These are phyloP conservation scores for Brassica incana DNA, from an alignment of 345 rosid genomes.

Conservation along the genomic window DNA sequence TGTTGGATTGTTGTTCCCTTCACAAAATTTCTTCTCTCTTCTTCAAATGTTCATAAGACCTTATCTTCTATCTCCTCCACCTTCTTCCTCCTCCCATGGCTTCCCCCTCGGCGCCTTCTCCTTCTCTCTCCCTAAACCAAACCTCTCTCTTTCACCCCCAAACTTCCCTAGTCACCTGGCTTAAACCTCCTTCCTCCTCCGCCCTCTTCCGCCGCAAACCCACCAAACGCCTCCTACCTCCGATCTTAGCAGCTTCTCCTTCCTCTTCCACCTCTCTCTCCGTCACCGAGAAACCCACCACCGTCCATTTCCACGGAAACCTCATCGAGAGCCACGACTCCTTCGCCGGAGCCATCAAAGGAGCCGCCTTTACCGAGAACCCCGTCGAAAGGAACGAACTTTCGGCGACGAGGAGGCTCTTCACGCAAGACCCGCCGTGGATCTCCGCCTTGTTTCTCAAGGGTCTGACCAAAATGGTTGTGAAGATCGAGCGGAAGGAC, in stretches of 20 bases:
- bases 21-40: background rate
- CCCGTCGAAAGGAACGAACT: slow-evolving; percentile 39
- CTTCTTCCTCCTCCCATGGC: slow-evolving; percentile 42
- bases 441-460: slow-evolving; percentile 61
- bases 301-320: slow-evolving; percentile 41
- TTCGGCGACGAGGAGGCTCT: slow-evolving; percentile 41
- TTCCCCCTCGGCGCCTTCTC: slow-evolving; percentile 42
- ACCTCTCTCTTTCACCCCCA: slow-evolving; percentile 48
- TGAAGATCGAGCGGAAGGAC: slow-evolving; percentile 54
- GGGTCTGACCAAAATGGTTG: slow-evolving; percentile 51
- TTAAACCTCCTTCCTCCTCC: slow-evolving; percentile 36
- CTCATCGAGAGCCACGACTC: slow-evolving; percentile 42
- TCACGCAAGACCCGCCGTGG: slow-evolving; percentile 84
- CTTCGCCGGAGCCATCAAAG: slow-evolving; percentile 21
- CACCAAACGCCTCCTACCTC: slow-evolving; percentile 29
- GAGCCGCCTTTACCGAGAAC: slow-evolving; percentile 38
- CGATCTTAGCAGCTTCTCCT: slow-evolving; percentile 36
- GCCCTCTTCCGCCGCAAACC: slow-evolving; percentile 46
- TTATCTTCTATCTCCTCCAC: slow-evolving; percentile 37
- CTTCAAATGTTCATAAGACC: slow-evolving; percentile 39
- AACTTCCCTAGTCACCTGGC: slow-evolving; percentile 35
- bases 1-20: slow-evolving; percentile 17
- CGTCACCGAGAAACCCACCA: slow-evolving; percentile 36
- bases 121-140: slow-evolving; percentile 44
- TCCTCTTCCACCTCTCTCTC: slow-evolving; percentile 46